Evolutionary conservation across 2,329 filamentous ascomycete species (phyloP).

Genomic region (Tothia fuscella): DNA sequence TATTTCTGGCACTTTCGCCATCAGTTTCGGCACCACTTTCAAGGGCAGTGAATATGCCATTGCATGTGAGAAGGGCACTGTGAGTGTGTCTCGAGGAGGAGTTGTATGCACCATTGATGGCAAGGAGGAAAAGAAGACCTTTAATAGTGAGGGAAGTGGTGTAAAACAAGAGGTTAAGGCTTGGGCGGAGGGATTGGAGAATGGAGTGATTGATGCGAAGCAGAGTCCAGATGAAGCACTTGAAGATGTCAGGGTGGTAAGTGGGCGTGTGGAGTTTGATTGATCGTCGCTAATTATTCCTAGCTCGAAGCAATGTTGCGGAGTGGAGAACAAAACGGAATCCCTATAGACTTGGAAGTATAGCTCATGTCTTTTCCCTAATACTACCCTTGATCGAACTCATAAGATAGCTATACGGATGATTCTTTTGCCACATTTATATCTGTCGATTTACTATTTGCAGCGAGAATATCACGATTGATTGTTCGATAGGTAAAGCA

Average conservation of each 20-base stretch:
- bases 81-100: conserved; percentile 20
- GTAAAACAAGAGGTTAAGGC: conserved; percentile 49
- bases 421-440: no score
- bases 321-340: conserved; percentile 3
- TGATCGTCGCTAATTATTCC: not conserved
- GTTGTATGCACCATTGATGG: conserved; percentile 19
- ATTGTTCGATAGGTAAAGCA: no score
- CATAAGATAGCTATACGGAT: no score
- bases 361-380: not conserved
- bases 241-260: conserved; percentile 47
- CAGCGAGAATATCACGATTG: no score
- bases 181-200: conserved; percentile 43
- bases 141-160: conserved; percentile 37
- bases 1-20: conserved; percentile 42
- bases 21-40: conserved; percentile 47
- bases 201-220: conserved; percentile 36
- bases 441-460: no score
- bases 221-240: conserved; percentile 48
- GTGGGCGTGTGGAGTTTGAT: conserved; percentile 7
- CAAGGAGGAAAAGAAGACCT: conserved; percentile 30
- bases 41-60: conserved; percentile 43
- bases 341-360: not conserved
- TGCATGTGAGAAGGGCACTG: conserved; percentile 45
- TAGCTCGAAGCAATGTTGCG: conserved; percentile 8
- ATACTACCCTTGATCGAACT: no score